Base-by-base conservation (phyloP, 805 yeast species). In the Isabelozyma pseudorhagii region DNA sequence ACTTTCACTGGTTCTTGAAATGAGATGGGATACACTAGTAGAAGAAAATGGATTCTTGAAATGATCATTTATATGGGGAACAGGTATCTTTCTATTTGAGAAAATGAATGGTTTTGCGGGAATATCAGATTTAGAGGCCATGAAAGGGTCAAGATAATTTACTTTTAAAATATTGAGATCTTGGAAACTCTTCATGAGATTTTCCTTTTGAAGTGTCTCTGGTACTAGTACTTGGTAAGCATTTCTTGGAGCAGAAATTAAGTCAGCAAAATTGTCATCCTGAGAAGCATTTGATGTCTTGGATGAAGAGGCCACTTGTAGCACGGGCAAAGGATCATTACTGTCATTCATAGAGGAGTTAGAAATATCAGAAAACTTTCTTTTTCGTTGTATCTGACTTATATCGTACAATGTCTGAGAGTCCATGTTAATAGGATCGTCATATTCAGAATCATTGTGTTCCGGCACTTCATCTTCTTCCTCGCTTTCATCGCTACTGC, bases 101-200 rank as follows among this genome's bases (percentile, higher is more conserved):
- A 82, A 84, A 0, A 80, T 65, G 48, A 85, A 78, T 0, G 93
- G 84, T 5, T 64, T 58, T 1, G 81, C n/a, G 10, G 72, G 84
- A 6, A 78, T 68, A 55, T 89, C 92, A 1, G 64, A 58, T 0
- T 71, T 56, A 13, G 77, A 74, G 27, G 83, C 77, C 56, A 82
- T 92, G 54, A 68, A 82, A 0, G 97, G 96, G 53, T 81, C 86
- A 1, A 57, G 50, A 59, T 86, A 85, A 11, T 82, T 76, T 11
- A 81, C 65, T 53, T 78, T 74, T 2, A 87, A 75, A 11, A 77
- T 56, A 0, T 83, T 84, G 25, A 61, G 54, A 0, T 63, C 63
- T 31, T 78, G 82, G 29, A 87, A 69, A 11, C 58, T 48, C 2
- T 54, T 31, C 10, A 56, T 40, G 5, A 64, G 51, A 6, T 47